Evolutionary conservation across 2,329 filamentous ascomycete genomes (phyloP).

Genomic region (Curvularia sp.): DNA sequence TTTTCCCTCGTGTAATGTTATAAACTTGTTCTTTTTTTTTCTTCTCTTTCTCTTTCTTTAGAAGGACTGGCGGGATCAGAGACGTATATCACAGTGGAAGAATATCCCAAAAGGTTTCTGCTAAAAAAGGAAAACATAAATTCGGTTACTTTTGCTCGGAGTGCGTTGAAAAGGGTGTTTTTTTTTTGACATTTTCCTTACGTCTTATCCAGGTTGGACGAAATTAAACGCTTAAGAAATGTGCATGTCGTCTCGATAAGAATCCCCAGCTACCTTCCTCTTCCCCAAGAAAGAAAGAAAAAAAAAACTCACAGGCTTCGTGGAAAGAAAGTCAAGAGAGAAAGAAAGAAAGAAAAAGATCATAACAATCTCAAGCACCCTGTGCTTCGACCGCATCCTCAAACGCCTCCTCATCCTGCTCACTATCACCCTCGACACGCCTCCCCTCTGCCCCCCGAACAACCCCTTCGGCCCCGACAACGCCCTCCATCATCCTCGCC

Average conservation of each 20-base stretch:
- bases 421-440: neutral
- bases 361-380: too few species aligned
- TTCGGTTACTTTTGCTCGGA: too few species aligned
- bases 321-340: too few species aligned
- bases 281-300: too few species aligned
- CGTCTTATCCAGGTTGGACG: too few species aligned
- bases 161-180: too few species aligned
- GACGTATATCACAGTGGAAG: neutral
- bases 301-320: too few species aligned
- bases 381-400: neutral
- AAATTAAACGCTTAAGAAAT: too few species aligned
- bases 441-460: conserved; percentile 1
- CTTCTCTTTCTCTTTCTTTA: neutral
- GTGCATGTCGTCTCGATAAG: too few species aligned
- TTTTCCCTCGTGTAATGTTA: neutral
- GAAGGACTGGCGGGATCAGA: neutral
- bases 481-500: conserved; percentile 25
- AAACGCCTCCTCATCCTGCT: neutral
- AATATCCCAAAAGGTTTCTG: neutral
- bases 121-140: neutral
- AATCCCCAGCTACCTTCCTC: too few species aligned
- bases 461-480: conserved; percentile 11
- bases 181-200: too few species aligned
- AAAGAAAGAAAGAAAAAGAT: too few species aligned
- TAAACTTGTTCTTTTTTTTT: neutral